Evolutionary conservation across 1,284 basidiomycete species (phyloP), one percentile per base, ranked within the genome.

Genomic region (Pseudozyma sp.): DNA sequence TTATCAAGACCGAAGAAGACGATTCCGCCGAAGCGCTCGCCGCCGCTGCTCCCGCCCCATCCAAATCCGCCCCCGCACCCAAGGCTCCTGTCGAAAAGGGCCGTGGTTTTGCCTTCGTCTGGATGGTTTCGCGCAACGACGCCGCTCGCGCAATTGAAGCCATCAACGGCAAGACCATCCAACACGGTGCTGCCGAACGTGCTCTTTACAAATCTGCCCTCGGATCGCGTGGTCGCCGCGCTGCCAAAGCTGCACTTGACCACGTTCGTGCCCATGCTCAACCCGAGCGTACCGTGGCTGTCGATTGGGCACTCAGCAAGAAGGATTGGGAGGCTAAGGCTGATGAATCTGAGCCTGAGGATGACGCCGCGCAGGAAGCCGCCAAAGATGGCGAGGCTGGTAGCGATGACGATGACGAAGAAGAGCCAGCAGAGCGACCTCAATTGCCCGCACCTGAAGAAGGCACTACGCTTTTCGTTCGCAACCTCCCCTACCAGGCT

Each of bases 281-380:
- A 38, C 77, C 82, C 25, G 91, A 90, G 76, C 88, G 95, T 52
- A 87, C 90, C 16, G 92, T 97, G 25, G 94, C 95, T 6, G 96
- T 99, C 39, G 95, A 98, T 87, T 98, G 95, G 94, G 95, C 95
- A 6, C 86, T 98, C 81, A 93, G 93, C 84, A 97, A 98, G 86
- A 92, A 93, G 61, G 92, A 92, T 85, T 97, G 93, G 92, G 89
- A 94, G 83, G 90, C 92, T 64, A 82, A 81, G 34, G 85, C 85
- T 81, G 91, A 91, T 39, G 75, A 74, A 31, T 74, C 67, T 38
- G 81, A 83, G 31, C 85, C 91, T 89, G 86, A 89, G 87, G 79
- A 64, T 16, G 61, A 78, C n/a, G 42, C 63, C 9, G 58, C 42
- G 21, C 12, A 42, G 5, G 82, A 77, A 8, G 77, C 61, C 5